A percentile compares a stretch with the other conserved stretches of the same genome.
Conservation (phyloP, 371 early-diverging fungal genomes). For the Apophysomyces trapeziformis region DNA sequence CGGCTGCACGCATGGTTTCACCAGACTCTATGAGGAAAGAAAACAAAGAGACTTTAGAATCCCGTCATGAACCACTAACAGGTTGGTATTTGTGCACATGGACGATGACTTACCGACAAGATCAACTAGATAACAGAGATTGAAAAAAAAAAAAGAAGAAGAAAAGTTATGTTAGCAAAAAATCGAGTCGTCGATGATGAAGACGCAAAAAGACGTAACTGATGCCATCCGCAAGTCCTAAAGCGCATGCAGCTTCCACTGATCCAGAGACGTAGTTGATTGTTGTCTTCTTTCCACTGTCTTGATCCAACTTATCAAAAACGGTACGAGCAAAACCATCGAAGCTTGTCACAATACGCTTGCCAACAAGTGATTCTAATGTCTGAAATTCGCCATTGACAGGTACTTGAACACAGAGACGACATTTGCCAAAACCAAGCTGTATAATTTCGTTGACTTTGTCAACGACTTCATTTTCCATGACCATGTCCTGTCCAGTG, state of each 20-base stretch:
- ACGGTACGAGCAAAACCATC: constrained; percentile 66
- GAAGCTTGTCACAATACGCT: constrained; percentile 93
- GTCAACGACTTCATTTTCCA: constrained; percentile 74
- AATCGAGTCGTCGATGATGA: neutral
- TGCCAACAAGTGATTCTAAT: constrained; percentile 82
- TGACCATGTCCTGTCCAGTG: constrained; percentile 94
- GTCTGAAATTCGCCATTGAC: constrained; percentile 49
- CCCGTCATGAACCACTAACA: no score
- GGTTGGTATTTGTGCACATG: neutral
- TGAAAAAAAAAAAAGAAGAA: constrained; percentile 7
- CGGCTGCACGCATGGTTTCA: constrained; percentile 98
- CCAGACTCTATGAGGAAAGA: constrained; percentile 85
- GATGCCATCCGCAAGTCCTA: constrained; percentile 96
- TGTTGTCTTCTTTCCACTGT: constrained; percentile 61
- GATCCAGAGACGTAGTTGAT: constrained; percentile 90
- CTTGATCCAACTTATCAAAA: constrained; percentile 73
- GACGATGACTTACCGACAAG: constrained; percentile 53
- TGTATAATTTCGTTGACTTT: constrained; percentile 75
- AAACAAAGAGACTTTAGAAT: constrained; percentile 15
- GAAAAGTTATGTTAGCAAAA: neutral
- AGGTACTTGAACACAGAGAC: constrained; percentile 85
- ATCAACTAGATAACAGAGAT: constrained; percentile 47
- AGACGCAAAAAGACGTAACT: constrained; percentile 54
- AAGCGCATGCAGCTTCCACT: constrained; percentile 95
- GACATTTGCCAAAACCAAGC: constrained; percentile 93